Base-by-base conservation (phyloP, 768 basidiomycete species). In the Butyriboletus loyo region DNA sequence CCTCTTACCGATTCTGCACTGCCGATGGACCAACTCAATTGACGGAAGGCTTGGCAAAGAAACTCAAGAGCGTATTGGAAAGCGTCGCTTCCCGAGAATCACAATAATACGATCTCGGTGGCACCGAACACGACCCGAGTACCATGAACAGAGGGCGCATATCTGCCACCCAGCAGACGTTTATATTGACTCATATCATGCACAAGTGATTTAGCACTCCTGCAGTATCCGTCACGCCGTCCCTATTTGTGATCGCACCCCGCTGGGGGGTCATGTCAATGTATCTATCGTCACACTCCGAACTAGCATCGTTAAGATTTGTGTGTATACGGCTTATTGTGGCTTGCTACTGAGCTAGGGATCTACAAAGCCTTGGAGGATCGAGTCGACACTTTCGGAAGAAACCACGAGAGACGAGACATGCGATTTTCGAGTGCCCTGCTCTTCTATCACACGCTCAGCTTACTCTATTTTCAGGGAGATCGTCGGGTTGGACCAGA, bases 1-100 rank as follows among this genome's bases (percentile, higher is more conserved):
- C 89, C 0, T 77, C 90, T 7, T 92, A 92, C 66, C 82, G 91
- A 19, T 54, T 92, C 17, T 90, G 86, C 68, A 92, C 91, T 1
- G 67, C 79, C 11, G 87, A 91, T 53, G 91, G 90, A 3, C 69
- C 87, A 0, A 75, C 77, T 1, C 80, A 82, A 52, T 76, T 92
- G 45, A 88, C 89, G 0, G 80, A 82, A 6, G 88, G 86, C 3
- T 74, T 92, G 9, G 76, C 80, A 34, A 63, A 66, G 55, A 74
- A 77, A 36, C 74, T 89, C 57, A 69, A 59, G 50, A 62, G 49
- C 41, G 44, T 73, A 17, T 66, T 85, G n/a, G 66, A 69, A 30
- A 58, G 58, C 21, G 65, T 65, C 3, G 69, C 65, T 19, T 59
- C 59, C 34, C 60, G 52, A 30, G 77, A 81, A 60, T 49, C 58